phyloP scores from a whole-genome alignment of 164 flowering plant species.

The Sedum album region DNA sequence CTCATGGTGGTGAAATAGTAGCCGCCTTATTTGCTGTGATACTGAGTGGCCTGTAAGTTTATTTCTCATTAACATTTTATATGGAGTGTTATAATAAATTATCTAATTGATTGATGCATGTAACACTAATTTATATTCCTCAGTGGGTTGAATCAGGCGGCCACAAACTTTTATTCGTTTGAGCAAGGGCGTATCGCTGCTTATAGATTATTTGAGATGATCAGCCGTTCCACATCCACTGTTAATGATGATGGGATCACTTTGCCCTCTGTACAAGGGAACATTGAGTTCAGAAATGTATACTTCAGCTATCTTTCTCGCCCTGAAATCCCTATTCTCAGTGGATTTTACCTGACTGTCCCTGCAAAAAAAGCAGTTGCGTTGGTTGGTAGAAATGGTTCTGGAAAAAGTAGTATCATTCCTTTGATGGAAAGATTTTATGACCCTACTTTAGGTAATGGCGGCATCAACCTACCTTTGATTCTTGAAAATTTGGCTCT shows the following conservation, averaged over 20 bases:
- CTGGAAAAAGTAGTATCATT: constrained; percentile 96
- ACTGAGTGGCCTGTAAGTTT: not conserved
- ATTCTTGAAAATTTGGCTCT: too few species aligned
- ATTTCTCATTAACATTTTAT: too few species aligned
- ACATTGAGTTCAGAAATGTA: not conserved
- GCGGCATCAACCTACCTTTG: not conserved
- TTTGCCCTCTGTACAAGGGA: not conserved
- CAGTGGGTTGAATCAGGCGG: not conserved
- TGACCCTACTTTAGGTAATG: constrained; percentile 91
- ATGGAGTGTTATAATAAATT: not conserved
- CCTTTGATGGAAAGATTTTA: constrained; percentile 98
- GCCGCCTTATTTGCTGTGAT: not conserved
- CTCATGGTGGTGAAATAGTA: not conserved
- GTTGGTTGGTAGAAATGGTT: too few species aligned
- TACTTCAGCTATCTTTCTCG: not conserved
- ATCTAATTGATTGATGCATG: not conserved
- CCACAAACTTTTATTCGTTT: not conserved
- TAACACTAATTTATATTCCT: not conserved
- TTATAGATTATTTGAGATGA: not conserved
- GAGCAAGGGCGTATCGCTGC: not conserved
- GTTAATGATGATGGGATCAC: not conserved
- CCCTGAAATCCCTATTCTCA: not conserved
- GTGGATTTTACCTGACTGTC: too few species aligned
- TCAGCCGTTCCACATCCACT: not conserved
- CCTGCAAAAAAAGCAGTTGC: too few species aligned